These are phyloP conservation scores for Clavispora vitiphila DNA, from an alignment of 805 yeast species.

Conservation along the genomic window DNA sequence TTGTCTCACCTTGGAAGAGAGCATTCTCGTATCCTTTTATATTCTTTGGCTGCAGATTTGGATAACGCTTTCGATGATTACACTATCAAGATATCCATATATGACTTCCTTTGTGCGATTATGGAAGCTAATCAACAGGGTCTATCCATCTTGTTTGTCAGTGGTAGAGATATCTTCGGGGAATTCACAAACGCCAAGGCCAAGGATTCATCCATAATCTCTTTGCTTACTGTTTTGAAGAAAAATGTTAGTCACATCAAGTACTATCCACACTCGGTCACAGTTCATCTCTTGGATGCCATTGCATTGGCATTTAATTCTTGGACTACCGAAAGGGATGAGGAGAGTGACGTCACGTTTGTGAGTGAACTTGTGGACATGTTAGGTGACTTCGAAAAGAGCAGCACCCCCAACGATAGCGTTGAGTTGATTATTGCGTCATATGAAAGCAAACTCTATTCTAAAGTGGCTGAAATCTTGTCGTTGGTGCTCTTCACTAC, in stretches of 20 bases:
- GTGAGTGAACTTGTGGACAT: slow-evolving; percentile 35
- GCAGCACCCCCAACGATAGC: slow-evolving; percentile 5
- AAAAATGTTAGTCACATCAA: slow-evolving; percentile 48
- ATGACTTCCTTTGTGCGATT: slow-evolving; percentile 62
- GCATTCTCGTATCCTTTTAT: slow-evolving; percentile 54
- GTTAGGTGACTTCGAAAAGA: slow-evolving; percentile 11
- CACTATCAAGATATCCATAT: slow-evolving; percentile 49
- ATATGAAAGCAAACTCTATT: slow-evolving; percentile 51
- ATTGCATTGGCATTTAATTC: slow-evolving; percentile 70
- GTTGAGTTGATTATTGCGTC: slow-evolving; percentile 35
- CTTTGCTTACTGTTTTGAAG: slow-evolving; percentile 55
- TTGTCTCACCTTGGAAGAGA: slow-evolving; percentile 74
- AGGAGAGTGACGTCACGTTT: slow-evolving; percentile 45
- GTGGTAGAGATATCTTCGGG: slow-evolving; percentile 49
- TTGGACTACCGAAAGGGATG: slow-evolving; percentile 63
- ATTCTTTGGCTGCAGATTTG: slow-evolving; percentile 58
- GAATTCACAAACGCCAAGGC: slow-evolving; percentile 20
- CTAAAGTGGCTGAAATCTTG: slow-evolving; percentile 70
- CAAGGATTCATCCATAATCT: slow-evolving; percentile 18
- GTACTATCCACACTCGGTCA: slow-evolving; percentile 55
- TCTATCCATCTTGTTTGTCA: slow-evolving; percentile 61
- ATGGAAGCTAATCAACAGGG: slow-evolving; percentile 76
- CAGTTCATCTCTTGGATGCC: slow-evolving; percentile 65
- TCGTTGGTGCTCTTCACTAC: slow-evolving; percentile 67
- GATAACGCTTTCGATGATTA: slow-evolving; percentile 51